A percentile compares a stretch with the other conserved stretches of the same genome.
Evolutionary conservation across 768 basidiomycete species (phyloP).

Genomic region (Terana coerulea): DNA sequence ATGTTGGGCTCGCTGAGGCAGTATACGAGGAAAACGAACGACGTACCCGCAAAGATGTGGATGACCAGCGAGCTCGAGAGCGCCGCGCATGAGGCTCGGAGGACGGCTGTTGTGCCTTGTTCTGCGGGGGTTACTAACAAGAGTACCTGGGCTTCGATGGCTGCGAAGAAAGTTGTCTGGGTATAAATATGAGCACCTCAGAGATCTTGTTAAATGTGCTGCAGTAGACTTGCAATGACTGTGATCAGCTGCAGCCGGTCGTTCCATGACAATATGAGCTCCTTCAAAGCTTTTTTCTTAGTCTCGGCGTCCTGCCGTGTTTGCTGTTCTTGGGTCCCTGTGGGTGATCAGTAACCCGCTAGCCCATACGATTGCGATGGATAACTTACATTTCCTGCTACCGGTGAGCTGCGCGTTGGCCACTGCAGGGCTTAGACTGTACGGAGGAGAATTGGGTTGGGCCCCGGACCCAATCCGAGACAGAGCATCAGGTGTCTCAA

Average conservation of each 20-base stretch:
- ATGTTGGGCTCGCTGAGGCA: neutral
- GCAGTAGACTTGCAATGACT: constrained; percentile 52
- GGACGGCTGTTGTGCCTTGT: constrained; percentile 4
- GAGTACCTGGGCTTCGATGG: constrained; percentile 51
- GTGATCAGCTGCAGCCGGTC: constrained; percentile 59
- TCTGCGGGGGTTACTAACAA: constrained; percentile 36
- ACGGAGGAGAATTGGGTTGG: no score
- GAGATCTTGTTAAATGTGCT: neutral
- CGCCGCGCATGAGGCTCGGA: constrained; percentile 36
- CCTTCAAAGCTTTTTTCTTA: constrained; percentile 41
- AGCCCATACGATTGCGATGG: no score
- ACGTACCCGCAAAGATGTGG: constrained; percentile 48
- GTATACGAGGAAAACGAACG: neutral
- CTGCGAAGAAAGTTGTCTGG: constrained; percentile 44
- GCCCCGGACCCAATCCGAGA: no score
- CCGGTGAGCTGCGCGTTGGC: no score
- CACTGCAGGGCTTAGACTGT: no score
- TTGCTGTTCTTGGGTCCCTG: constrained; percentile 48
- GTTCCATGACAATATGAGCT: constrained; percentile 57
- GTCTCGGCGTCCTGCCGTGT: constrained; percentile 43
- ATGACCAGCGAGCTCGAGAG: constrained; percentile 52
- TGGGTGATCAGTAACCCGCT: no score
- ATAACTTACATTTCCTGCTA: no score
- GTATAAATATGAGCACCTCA: neutral
- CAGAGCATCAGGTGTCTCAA: no score